A percentile compares a stretch with the other conserved stretches of the same genome.
phyloP scores from a whole-genome alignment of 2,329 filamentous ascomycete genomes.

The Leptosphaerulina australis region DNA sequence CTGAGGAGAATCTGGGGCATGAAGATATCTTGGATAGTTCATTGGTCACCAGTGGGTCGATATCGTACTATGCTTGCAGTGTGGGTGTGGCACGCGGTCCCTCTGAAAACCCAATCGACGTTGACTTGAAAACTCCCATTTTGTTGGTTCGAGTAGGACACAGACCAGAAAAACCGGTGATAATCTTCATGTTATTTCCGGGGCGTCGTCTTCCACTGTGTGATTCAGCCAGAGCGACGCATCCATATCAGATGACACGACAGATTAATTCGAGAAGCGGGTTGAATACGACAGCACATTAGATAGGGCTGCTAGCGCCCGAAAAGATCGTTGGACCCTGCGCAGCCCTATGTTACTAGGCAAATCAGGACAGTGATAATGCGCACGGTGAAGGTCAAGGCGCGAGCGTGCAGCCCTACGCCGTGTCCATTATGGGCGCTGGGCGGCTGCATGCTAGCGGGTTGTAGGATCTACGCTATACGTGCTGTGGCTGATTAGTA shows the following conservation, averaged over 20 bases:
- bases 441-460: background rate
- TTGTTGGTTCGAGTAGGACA: background rate
- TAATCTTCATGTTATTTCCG: background rate
- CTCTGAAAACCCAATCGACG: background rate
- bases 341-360: conserved; percentile 1
- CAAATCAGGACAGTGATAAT: conserved; percentile 1
- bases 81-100: background rate
- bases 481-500: background rate
- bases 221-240: background rate
- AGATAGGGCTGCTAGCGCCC: conserved; percentile 1
- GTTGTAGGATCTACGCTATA: background rate
- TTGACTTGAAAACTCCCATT: background rate
- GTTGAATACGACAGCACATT: background rate
- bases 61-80: background rate
- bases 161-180: background rate
- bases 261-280: background rate
- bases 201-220: background rate
- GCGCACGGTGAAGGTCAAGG: conserved; percentile 9
- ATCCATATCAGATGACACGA: background rate
- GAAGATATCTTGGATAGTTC: no score
- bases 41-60: background rate
- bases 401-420: conserved; percentile 4
- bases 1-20: no score
- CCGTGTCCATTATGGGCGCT: background rate
- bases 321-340: conserved; percentile 10